Conservation (phyloP, 345 rosid genomes). For the Mallotus nudiflorus region DNA sequence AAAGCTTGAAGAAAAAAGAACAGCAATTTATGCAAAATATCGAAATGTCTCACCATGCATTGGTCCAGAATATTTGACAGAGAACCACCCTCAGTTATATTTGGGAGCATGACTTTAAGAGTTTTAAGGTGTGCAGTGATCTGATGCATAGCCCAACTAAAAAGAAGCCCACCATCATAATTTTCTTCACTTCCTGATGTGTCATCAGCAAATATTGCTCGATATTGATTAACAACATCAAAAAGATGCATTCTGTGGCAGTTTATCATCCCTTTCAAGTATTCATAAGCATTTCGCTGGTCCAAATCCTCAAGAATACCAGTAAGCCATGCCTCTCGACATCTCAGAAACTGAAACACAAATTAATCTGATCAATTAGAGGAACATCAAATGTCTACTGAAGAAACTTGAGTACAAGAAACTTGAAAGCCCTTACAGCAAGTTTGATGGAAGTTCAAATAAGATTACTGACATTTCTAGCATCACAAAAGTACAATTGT, state of each 20-base stretch:
- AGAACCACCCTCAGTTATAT: conserved; percentile 94
- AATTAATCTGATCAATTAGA: conserved; percentile 24
- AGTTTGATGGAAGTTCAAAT: background rate
- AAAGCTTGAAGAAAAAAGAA: conserved; percentile 10
- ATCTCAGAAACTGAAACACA: conserved; percentile 81
- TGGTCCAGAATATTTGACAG: conserved; percentile 92
- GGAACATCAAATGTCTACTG: conserved; percentile 2
- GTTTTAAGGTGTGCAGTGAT: conserved; percentile 93
- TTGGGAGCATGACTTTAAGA: conserved; percentile 88
- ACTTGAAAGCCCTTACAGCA: conserved; percentile 12
- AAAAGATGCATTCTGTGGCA: conserved; percentile 88
- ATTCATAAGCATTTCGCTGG: conserved; percentile 86
- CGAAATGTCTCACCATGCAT: conserved; percentile 66
- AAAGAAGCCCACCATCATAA: conserved; percentile 91
- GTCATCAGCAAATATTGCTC: conserved; percentile 96
- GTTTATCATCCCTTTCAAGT: conserved; percentile 82
- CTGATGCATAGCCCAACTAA: conserved; percentile 99
- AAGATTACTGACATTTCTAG: background rate
- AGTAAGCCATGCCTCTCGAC: conserved; percentile 98
- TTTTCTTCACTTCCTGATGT: conserved; percentile 95
- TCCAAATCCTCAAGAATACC: conserved; percentile 94
- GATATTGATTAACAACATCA: conserved; percentile 94
- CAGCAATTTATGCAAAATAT: conserved; percentile 3
- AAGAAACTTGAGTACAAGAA: conserved; percentile 11
- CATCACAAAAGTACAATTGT: background rate